Evolutionary conservation across 2,329 filamentous ascomycete species (phyloP).

Genomic region (Pestalotiopsis sp.): DNA sequence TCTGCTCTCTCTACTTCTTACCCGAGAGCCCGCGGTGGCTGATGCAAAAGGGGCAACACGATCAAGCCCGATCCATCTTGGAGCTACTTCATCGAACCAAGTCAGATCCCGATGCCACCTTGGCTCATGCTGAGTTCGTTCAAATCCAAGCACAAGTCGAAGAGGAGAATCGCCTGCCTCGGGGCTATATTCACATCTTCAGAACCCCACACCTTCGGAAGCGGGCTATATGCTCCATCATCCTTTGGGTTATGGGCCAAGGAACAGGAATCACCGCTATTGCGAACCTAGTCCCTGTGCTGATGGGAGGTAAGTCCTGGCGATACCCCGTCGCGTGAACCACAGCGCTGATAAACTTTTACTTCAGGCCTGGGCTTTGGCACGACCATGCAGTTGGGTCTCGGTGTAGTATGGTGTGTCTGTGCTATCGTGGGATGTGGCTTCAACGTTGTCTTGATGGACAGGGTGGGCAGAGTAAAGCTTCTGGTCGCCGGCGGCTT

Average conservation of each 20-base stretch:
- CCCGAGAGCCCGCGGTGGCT: conserved; percentile 40
- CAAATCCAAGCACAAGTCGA: conserved; percentile 52
- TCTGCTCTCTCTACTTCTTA: conserved; percentile 30
- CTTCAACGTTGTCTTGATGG: conserved; percentile 29
- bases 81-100: conserved; percentile 25
- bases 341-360: background rate
- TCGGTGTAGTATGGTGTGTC: conserved; percentile 30
- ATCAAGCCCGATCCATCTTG: conserved; percentile 35
- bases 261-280: conserved; percentile 31
- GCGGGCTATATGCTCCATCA: conserved; percentile 28
- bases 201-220: conserved; percentile 27
- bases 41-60: conserved; percentile 29
- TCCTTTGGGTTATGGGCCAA: conserved; percentile 33
- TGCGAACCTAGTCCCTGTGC: conserved; percentile 30
- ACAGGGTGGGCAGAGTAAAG: conserved; percentile 30
- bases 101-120: conserved; percentile 21
- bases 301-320: conserved; percentile 24
- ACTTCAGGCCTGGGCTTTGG: conserved; percentile 27
- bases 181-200: conserved; percentile 30
- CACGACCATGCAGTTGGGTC: conserved; percentile 28
- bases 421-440: conserved; percentile 28
- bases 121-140: conserved; percentile 41
- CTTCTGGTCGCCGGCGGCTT: conserved; percentile 25
- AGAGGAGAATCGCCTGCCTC: conserved; percentile 27
- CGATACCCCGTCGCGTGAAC: background rate